A percentile compares a stretch with the other conserved stretches of the same genome.
Evolutionary conservation across 306 rosid species (phyloP).

Genomic region (Ceratonia siliqua): DNA sequence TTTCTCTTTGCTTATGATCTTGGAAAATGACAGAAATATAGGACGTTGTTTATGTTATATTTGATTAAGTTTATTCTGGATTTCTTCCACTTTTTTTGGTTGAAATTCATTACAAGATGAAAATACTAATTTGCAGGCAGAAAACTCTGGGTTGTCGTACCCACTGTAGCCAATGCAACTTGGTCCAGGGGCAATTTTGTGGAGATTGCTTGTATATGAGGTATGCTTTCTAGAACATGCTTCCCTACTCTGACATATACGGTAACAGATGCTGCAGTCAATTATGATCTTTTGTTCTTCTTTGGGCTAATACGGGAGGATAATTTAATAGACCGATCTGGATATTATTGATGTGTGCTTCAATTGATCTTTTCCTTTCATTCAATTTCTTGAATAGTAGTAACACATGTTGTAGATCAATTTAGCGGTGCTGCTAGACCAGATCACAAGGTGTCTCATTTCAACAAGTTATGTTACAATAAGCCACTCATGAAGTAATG

Average conservation of each 20-base stretch:
- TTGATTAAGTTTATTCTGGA: background rate
- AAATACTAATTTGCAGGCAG: conserved; percentile 66
- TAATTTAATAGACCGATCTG: no score
- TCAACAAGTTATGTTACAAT: no score
- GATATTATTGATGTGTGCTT: no score
- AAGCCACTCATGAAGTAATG: no score
- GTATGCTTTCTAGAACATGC: conserved; percentile 44
- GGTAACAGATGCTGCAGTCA: background rate
- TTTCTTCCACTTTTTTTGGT: background rate
- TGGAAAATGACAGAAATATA: background rate
- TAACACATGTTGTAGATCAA: no score
- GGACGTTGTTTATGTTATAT: conserved; percentile 4
- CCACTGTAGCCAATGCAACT: conserved; percentile 64
- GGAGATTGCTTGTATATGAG: conserved; percentile 98
- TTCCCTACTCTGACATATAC: conserved; percentile 9
- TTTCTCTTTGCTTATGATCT: conserved; percentile 3
- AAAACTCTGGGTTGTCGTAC: conserved; percentile 88
- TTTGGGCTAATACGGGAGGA: no score
- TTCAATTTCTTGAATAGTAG: no score
- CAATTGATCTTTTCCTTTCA: no score
- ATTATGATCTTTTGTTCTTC: background rate
- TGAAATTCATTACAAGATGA: conserved; percentile 31
- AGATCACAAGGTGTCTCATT: no score
- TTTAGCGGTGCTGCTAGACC: no score
- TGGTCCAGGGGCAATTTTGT: conserved; percentile 90